Evolutionary conservation across 495 filamentous ascomycete genomes (phyloP).

Genomic region (Aspergillus ostianus): DNA sequence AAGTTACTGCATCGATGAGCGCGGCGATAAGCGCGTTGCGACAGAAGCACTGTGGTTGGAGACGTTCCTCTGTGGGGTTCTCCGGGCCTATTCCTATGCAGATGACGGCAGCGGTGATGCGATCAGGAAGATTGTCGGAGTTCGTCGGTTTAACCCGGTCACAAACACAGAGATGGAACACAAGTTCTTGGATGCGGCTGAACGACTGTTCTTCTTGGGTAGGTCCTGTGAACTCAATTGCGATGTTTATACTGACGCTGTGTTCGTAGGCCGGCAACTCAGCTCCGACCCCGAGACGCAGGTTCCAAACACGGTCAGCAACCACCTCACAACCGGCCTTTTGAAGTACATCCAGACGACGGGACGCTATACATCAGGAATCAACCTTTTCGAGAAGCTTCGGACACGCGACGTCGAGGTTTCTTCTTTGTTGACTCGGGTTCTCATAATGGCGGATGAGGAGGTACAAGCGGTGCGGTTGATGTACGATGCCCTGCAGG

Average conservation of each 20-base stretch:
- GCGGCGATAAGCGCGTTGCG: slow-evolving; percentile 87
- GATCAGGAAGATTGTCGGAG: slow-evolving; percentile 90
- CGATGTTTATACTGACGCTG: slow-evolving; percentile 21
- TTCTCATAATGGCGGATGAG: slow-evolving; percentile 89
- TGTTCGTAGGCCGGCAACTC: slow-evolving; percentile 76
- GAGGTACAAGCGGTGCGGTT: slow-evolving; percentile 91
- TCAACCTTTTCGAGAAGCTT: slow-evolving; percentile 97
- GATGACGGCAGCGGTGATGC: slow-evolving; percentile 90
- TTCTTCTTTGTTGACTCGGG: slow-evolving; percentile 84
- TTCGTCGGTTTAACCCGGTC: slow-evolving; percentile 93
- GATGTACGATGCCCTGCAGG: slow-evolving; percentile 81
- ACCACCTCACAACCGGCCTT: slow-evolving; percentile 86
- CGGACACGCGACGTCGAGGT: slow-evolving; percentile 88
- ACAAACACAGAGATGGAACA: slow-evolving; percentile 97
- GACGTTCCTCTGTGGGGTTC: slow-evolving; percentile 90
- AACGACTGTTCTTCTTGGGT: slow-evolving; percentile 94
- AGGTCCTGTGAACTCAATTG: slow-evolving; percentile 6
- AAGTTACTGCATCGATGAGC: slow-evolving; percentile 93
- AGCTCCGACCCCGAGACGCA: slow-evolving; percentile 97
- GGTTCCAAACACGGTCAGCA: slow-evolving; percentile 95
- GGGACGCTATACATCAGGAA: slow-evolving; percentile 89
- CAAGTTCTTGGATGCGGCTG: slow-evolving; percentile 91
- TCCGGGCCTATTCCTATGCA: slow-evolving; percentile 93
- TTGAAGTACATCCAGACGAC: slow-evolving; percentile 97
- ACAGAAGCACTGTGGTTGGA: slow-evolving; percentile 95